Base-by-base conservation (phyloP, 2,329 filamentous ascomycete genomes). In the Botrytis elliptica region DNA sequence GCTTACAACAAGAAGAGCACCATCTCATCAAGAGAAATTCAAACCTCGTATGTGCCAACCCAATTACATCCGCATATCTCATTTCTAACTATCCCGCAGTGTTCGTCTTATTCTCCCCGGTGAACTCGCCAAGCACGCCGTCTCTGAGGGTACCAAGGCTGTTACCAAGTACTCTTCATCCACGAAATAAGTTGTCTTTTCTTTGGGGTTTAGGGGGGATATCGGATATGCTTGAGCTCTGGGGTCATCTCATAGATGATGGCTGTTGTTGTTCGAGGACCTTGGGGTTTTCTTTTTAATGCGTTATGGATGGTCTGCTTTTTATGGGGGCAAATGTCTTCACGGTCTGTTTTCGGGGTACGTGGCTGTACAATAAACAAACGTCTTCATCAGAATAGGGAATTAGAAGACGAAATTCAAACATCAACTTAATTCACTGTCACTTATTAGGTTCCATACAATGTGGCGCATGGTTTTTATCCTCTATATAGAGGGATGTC, bases 1-100 rank as follows among this genome's bases (percentile, higher is more conserved):
- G 96, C 96, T 77, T 99, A 99, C 90, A 99, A 99, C 92, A 99
- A 98, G 93, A 99, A 99, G 90, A 98, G 95, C 70, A 99, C 96
- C 84, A 99, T 99, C 87, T 98, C 95, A 72, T 98, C 96, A 79
- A 93, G 96, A 83, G 96, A 99, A 88, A 99, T 99, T 84, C 96
- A 99, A 90, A 99, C 96, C 81, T 98, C 96, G 85, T 91, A 85
- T 79, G 88, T 86, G 44, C 55, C 2, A 8, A 42, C 3, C 12
- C 6, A 29, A 20, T n/a, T 4, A 14, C 36, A 18, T 38, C 16
- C 16, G 12, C 3, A 52, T 44, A 1, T 40, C n/a, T 25, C 29
- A 36, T 14, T 40, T 0, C 71, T 72, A 72, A 72, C n/a, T 29
- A 59, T 20, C 29, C 10, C 46, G 0, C 79, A 90, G 89, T 80